Conservation (phyloP, 352 stramenopile genomes). For the Phytophthora quininea region DNA sequence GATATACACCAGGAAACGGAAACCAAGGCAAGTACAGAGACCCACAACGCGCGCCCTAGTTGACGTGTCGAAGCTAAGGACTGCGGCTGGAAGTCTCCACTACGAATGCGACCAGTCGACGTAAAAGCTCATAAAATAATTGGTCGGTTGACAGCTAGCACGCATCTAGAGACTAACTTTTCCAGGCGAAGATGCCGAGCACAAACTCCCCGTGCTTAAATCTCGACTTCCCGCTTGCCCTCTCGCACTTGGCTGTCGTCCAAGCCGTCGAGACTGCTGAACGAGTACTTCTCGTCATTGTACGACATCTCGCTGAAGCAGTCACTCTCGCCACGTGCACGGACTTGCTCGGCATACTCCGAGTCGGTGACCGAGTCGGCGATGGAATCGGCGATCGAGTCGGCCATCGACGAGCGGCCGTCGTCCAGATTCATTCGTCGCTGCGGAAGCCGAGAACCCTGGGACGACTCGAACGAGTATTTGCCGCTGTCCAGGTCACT, state of each 20-base stretch:
- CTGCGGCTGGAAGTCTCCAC: no score
- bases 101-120: neutral
- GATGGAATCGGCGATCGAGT: conserved; percentile 62
- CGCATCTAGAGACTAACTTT: conserved; percentile 15
- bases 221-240: conserved; percentile 69
- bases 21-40: no score
- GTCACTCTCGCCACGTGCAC: conserved; percentile 60
- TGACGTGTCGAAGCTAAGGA: no score
- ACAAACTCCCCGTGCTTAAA: conserved; percentile 36
- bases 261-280: conserved; percentile 53
- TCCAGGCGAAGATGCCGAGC: conserved; percentile 6
- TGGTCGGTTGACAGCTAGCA: conserved; percentile 25
- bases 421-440: conserved; percentile 26
- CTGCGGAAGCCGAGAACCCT: conserved; percentile 34
- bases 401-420: conserved; percentile 42
- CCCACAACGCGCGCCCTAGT: no score
- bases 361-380: conserved; percentile 72
- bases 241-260: conserved; percentile 45
- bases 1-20: conserved; percentile 4
- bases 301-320: conserved; percentile 84
- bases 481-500: conserved; percentile 69
- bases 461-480: conserved; percentile 61
- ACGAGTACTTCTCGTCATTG: conserved; percentile 85
- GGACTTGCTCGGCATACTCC: conserved; percentile 64
- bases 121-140: conserved; percentile 36